phyloP scores from a whole-genome alignment of 345 rosid genomes.

The Salix viminalis region DNA sequence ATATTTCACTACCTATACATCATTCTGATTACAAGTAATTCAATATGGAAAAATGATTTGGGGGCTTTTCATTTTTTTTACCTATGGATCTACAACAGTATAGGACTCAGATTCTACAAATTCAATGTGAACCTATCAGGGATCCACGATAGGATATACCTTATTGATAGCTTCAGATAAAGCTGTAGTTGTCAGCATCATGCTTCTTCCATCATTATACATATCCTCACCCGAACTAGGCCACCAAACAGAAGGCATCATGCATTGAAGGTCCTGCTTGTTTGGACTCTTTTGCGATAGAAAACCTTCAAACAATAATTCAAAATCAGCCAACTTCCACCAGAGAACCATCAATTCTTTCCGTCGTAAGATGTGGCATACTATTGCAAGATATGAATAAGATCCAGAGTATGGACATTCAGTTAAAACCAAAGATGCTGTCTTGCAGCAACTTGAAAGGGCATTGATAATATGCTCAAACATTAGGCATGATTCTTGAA shows the following conservation, averaged over 20 bases:
- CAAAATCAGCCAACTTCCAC: slow-evolving; percentile 79
- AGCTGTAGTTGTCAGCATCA: slow-evolving; percentile 69
- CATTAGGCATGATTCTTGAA: slow-evolving; percentile 48
- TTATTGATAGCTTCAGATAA: slow-evolving; percentile 72
- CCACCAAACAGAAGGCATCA: slow-evolving; percentile 98
- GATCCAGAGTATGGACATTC: slow-evolving; percentile 96
- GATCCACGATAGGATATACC: slow-evolving; percentile 36
- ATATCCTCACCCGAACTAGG: slow-evolving; percentile 87
- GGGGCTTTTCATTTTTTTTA: not conserved
- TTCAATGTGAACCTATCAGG: not conserved
- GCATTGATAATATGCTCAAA: slow-evolving; percentile 65
- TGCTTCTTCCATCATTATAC: slow-evolving; percentile 60
- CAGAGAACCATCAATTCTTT: slow-evolving; percentile 75
- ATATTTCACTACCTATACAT: not conserved
- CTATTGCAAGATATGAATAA: slow-evolving; percentile 79
- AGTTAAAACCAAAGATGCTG: slow-evolving; percentile 51
- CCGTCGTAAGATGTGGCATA: slow-evolving; percentile 72
- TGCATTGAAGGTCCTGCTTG: slow-evolving; percentile 75
- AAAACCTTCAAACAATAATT: slow-evolving; percentile 76
- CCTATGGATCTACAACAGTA: not conserved
- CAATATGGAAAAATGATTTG: not conserved
- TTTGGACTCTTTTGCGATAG: slow-evolving; percentile 69
- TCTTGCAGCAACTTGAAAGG: slow-evolving; percentile 77
- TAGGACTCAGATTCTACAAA: not conserved
- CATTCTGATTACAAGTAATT: not conserved